These are phyloP conservation scores for Aspergillus ochraceus DNA, from an alignment of 2,329 filamentous ascomycete species.

Conservation along the genomic window DNA sequence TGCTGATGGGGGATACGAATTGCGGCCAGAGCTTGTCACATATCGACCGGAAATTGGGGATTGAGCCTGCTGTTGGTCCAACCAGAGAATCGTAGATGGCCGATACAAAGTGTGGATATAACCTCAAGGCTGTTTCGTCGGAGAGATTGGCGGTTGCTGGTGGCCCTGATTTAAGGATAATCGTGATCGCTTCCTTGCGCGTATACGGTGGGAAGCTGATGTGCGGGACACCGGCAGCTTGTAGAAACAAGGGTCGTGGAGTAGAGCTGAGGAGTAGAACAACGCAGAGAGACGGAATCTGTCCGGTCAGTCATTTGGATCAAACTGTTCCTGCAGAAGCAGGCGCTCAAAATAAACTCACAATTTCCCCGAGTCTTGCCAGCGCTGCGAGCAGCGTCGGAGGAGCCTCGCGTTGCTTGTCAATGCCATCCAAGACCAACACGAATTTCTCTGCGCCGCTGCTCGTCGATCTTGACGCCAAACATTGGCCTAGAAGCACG, in stretches of 20 bases:
- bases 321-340: neutral
- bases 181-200: slow-evolving; percentile 74
- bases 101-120: slow-evolving; percentile 69
- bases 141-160: slow-evolving; percentile 36
- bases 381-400: slow-evolving; percentile 78
- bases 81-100: slow-evolving; percentile 86
- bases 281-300: slow-evolving; percentile 78
- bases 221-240: slow-evolving; percentile 69
- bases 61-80: slow-evolving; percentile 75
- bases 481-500: slow-evolving; percentile 62
- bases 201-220: slow-evolving; percentile 83
- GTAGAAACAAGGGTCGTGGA: slow-evolving; percentile 68
- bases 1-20: slow-evolving; percentile 75
- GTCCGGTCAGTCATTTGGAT: slow-evolving; percentile 4
- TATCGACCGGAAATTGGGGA: slow-evolving; percentile 69
- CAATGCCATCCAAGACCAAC: slow-evolving; percentile 83
- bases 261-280: slow-evolving; percentile 72
- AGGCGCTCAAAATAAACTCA: slow-evolving; percentile 44
- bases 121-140: slow-evolving; percentile 27
- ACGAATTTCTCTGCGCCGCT: slow-evolving; percentile 61
- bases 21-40: slow-evolving; percentile 78
- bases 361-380: slow-evolving; percentile 76
- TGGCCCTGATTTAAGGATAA: slow-evolving; percentile 62
- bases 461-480: slow-evolving; percentile 30
- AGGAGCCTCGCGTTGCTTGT: slow-evolving; percentile 77